These are phyloP conservation scores for Pelargonium fulgidum DNA, from an alignment of 441 rosid genomes.

Conservation along the genomic window DNA sequence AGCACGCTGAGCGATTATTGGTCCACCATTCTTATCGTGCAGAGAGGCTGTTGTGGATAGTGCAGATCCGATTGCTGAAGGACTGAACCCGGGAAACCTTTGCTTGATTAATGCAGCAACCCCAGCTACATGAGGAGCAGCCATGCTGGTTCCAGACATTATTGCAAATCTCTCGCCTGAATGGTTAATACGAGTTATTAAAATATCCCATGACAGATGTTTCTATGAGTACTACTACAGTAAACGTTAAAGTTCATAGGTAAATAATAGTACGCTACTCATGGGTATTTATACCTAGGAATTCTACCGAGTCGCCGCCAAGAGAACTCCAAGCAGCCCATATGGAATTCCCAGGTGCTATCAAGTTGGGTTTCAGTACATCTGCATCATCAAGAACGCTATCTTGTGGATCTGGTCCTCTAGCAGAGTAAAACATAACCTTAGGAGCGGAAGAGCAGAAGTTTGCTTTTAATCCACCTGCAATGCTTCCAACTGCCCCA, in stretches of 20 bases:
- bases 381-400: slow-evolving; percentile 59
- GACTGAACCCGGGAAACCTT: slow-evolving; percentile 65
- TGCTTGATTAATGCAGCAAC: slow-evolving; percentile 84
- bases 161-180: slow-evolving; percentile 86
- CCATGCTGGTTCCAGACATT: slow-evolving; percentile 99
- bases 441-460: slow-evolving; percentile 65
- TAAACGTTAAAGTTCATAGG: background rate
- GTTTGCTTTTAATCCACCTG: slow-evolving; percentile 75
- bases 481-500: slow-evolving; percentile 64
- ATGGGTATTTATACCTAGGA: slow-evolving; percentile 45
- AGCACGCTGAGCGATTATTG: slow-evolving; percentile 86
- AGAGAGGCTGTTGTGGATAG: slow-evolving; percentile 72
- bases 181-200: background rate
- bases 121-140: slow-evolving; percentile 95
- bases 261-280: background rate
- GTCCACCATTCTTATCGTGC: slow-evolving; percentile 59
- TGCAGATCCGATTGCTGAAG: slow-evolving; percentile 85
- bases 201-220: too few species aligned
- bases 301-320: slow-evolving; percentile 81
- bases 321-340: slow-evolving; percentile 98
- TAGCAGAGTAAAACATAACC: slow-evolving; percentile 82
- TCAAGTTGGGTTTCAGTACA: slow-evolving; percentile 77
- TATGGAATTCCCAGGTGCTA: slow-evolving; percentile 84
- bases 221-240: too few species aligned
- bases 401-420: slow-evolving; percentile 97